A percentile compares a stretch with the other conserved stretches of the same genome.
Conservation (phyloP, 1,284 basidiomycete species). For the Leucoagaricus sp. region DNA sequence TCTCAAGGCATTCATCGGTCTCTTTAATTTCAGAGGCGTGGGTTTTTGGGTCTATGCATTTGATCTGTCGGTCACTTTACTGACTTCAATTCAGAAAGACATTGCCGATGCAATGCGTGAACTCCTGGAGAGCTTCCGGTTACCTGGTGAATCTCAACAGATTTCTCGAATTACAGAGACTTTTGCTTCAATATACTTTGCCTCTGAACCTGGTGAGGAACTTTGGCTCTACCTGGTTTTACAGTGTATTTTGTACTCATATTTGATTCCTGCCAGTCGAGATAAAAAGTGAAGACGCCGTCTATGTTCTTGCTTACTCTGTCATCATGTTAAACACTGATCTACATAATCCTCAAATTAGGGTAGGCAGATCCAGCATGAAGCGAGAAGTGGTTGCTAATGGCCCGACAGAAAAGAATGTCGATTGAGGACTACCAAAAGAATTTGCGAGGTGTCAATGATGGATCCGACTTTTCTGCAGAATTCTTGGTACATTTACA, state of each 20-base stretch:
- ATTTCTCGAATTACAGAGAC: conserved; percentile 94
- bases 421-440: conserved; percentile 91
- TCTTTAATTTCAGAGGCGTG: conserved; percentile 91
- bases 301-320: conserved; percentile 93
- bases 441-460: conserved; percentile 94
- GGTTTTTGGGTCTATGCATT: conserved; percentile 29
- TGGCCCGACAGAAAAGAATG: conserved; percentile 82
- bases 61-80: neutral
- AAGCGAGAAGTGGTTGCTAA: neutral
- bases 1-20: conserved; percentile 83
- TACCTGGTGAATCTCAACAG: conserved; percentile 96
- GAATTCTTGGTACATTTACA: conserved; percentile 75
- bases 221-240: too few relatives aligned
- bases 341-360: conserved; percentile 94
- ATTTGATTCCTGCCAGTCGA: conserved; percentile 54
- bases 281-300: conserved; percentile 90
- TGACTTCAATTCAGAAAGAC: conserved; percentile 67
- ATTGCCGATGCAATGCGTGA: conserved; percentile 96
- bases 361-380: conserved; percentile 48
- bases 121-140: conserved; percentile 89
- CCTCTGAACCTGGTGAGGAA: conserved; percentile 72
- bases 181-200: conserved; percentile 92
- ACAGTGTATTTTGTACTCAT: too few relatives aligned
- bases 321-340: conserved; percentile 99
- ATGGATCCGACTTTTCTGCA: conserved; percentile 79